A percentile compares a stretch with the other conserved stretches of the same genome.
phyloP scores from a whole-genome alignment of 164 flowering plant genomes.

The Vitis vinifera region DNA sequence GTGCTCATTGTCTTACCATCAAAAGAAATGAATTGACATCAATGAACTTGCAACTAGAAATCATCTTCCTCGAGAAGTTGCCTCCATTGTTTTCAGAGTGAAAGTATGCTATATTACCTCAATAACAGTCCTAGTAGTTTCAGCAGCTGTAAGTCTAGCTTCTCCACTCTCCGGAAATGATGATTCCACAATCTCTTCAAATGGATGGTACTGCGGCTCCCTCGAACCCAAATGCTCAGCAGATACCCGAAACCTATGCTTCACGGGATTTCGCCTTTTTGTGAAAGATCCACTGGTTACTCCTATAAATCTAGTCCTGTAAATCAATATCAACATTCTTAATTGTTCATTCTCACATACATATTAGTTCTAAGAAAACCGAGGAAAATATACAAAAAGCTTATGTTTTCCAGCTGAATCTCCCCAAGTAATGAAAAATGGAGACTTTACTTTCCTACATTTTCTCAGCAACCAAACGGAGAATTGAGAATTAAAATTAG shows the following conservation, averaged over 20 bases:
- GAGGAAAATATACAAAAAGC: neutral
- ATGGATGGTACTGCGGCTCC: conserved; percentile 66
- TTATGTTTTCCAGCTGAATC: neutral
- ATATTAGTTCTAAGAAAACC: neutral
- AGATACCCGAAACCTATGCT: conserved; percentile 40
- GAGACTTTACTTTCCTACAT: neutral
- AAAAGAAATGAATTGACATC: too few species aligned
- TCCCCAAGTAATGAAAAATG: neutral
- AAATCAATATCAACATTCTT: conserved; percentile 5
- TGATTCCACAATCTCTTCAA: conserved; percentile 59
- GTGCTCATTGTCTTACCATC: too few species aligned
- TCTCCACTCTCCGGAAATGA: conserved; percentile 23
- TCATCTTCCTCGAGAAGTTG: neutral
- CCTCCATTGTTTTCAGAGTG: neutral
- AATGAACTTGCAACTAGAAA: neutral
- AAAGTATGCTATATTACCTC: conserved; percentile 48
- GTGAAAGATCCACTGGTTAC: conserved; percentile 12
- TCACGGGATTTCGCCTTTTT: conserved; percentile 21
- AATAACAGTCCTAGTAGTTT: conserved; percentile 63
- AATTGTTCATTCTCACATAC: neutral
- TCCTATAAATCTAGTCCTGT: conserved; percentile 42
- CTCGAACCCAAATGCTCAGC: conserved; percentile 44
- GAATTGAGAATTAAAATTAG: neutral
- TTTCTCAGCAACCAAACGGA: neutral
- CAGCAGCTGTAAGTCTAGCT: conserved; percentile 60